phyloP scores from a whole-genome alignment of 2,329 filamentous ascomycete species.

The Dryadomyces sulphureus region DNA sequence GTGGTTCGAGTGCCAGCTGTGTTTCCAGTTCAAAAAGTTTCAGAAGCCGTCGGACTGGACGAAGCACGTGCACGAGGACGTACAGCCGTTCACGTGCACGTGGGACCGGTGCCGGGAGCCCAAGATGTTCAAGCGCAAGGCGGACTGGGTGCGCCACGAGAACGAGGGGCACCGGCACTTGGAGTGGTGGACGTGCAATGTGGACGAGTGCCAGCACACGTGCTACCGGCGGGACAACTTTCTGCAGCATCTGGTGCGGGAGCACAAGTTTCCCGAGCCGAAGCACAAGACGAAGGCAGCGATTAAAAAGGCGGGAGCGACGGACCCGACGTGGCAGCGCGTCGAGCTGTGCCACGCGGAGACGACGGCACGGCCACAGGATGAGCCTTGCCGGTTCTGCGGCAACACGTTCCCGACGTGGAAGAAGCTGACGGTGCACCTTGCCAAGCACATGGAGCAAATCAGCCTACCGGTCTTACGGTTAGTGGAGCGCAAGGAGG shows the following conservation, averaged over 20 bases:
- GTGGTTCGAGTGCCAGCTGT: slow-evolving; percentile 79
- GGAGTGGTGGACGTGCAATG: slow-evolving; percentile 80
- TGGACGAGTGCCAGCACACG: slow-evolving; percentile 64
- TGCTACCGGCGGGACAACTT: slow-evolving; percentile 90
- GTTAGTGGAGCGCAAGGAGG: slow-evolving; percentile 30
- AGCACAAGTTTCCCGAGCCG: slow-evolving; percentile 76
- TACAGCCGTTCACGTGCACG: slow-evolving; percentile 86
- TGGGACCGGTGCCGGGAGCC: slow-evolving; percentile 70
- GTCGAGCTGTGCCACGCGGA: slow-evolving; percentile 66
- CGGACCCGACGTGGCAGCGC: slow-evolving; percentile 58
- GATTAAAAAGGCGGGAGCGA: slow-evolving; percentile 40
- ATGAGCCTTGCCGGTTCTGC: slow-evolving; percentile 81
- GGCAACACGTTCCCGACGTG: slow-evolving; percentile 66
- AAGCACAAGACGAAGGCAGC: slow-evolving; percentile 65
- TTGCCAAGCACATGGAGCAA: slow-evolving; percentile 89
- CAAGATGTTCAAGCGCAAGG: slow-evolving; percentile 89
- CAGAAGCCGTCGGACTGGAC: slow-evolving; percentile 93
- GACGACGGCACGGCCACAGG: slow-evolving; percentile 47
- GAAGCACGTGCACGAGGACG: slow-evolving; percentile 87
- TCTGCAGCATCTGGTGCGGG: slow-evolving; percentile 77
- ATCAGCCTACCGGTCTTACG: slow-evolving; percentile 69
- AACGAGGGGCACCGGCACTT: slow-evolving; percentile 82
- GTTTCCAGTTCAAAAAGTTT: slow-evolving; percentile 73
- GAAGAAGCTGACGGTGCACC: slow-evolving; percentile 89
- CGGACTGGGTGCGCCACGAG: slow-evolving; percentile 90